Evolutionary conservation across 352 stramenopile genomes (phyloP).

Genomic region (Pythium folliculosum): DNA sequence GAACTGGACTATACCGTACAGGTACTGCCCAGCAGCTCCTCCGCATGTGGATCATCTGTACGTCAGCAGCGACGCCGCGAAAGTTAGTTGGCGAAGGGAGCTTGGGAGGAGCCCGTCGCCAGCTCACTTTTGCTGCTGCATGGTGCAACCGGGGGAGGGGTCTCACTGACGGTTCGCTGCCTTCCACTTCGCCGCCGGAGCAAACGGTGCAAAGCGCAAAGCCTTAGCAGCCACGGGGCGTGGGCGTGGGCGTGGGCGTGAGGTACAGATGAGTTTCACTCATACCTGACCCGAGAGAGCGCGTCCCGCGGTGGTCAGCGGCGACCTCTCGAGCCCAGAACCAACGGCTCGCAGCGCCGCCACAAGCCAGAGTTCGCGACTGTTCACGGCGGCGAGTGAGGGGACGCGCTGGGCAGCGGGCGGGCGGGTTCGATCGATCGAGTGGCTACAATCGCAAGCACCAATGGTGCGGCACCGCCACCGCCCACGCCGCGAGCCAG

Average conservation of each 20-base stretch:
- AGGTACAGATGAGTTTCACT: too few species aligned
- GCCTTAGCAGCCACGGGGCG: too few species aligned
- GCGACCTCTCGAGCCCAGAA: not conserved
- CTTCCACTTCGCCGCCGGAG: not conserved
- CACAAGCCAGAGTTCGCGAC: not conserved
- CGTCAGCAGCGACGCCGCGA: not conserved
- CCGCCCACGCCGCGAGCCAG: not conserved
- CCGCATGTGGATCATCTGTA: slow-evolving; percentile 1
- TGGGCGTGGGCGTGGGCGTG: too few species aligned
- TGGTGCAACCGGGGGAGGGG: too few species aligned
- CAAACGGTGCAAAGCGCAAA: too few species aligned
- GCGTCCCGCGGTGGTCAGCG: slow-evolving; percentile 1
- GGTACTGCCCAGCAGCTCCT: not conserved
- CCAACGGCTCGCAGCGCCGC: not conserved
- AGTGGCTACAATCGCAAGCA: slow-evolving; percentile 14
- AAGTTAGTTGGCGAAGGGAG: not conserved
- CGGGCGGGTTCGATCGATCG: too few species aligned
- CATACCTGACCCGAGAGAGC: not conserved
- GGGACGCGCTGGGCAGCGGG: too few species aligned
- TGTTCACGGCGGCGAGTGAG: not conserved
- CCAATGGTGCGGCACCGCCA: not conserved
- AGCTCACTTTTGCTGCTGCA: not conserved
- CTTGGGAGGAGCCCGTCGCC: not conserved
- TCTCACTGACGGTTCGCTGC: too few species aligned
- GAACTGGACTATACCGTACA: not conserved